Base-by-base conservation (phyloP, 768 basidiomycete genomes). In the Hypholoma sublateritium region DNA sequence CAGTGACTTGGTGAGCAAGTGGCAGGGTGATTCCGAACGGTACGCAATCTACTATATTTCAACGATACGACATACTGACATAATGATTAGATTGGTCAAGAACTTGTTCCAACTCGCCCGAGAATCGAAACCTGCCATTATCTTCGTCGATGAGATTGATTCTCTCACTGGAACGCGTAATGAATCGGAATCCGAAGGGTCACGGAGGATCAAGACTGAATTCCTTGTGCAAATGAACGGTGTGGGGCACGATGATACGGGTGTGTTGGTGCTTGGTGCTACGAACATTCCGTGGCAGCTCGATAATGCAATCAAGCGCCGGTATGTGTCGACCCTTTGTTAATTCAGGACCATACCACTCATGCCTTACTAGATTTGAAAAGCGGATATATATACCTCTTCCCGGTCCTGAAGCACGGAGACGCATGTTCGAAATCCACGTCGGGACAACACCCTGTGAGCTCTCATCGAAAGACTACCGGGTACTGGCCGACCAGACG, bases 1-100 rank as follows among this genome's bases (percentile, higher is more conserved):
- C 21, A 88, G 88, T 69, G 97, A 98, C 68, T 79, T 99, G 54
- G 97, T 98, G 54, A 95, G 93, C 72, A 99, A 98, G 71, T 99
- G 97, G 97, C 97, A 98, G 77, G 97, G 97, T 57, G 97, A 99
- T 72, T 95, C 93, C 4, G 96, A 98, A 75, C 79, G 96, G 95
- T 91, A 59, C 69, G 85, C 71, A 56, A n/a, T 52, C 24, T 11
- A 35, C 35, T 39, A 36, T 16, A 58, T 44, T 21, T 28, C 49
- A 9, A 32, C 14, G 42, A 37, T 45, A 50, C 43, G 13, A 45
- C 28, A 41, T 51, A 56, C 35, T 19, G 43, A 39, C 25, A 34
- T 25, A 32, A 19, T 22, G 43, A 12, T 24, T 56, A 96, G 95
- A 68, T 80, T 98, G 49, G 97, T 99, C 47, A 95, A 93, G 71